phyloP scores from a whole-genome alignment of 2,329 filamentous ascomycete species.

The Nemania sp. region DNA sequence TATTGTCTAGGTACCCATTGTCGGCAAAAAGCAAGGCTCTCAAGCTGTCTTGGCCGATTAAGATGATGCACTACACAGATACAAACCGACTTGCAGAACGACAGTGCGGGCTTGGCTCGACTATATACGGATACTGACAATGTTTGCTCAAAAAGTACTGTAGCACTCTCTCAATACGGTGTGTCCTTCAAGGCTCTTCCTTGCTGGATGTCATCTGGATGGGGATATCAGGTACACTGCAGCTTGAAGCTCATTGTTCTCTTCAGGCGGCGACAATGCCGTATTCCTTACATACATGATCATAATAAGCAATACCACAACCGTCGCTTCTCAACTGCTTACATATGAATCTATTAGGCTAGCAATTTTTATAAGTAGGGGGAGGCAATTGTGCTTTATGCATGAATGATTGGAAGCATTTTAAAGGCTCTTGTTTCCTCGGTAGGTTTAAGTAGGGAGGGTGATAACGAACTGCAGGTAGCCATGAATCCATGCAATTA shows the following conservation, averaged over 20 bases:
- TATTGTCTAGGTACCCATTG: constrained; percentile 12
- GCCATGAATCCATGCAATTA: constrained; percentile 34
- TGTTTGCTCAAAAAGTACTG: constrained; percentile 18
- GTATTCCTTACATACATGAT: no score
- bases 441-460: background rate
- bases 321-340: no score
- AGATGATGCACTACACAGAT: constrained; percentile 13
- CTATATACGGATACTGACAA: constrained; percentile 19
- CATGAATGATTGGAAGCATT: background rate
- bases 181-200: constrained; percentile 20
- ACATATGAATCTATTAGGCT: no score
- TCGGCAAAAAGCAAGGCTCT: constrained; percentile 22
- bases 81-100: constrained; percentile 36
- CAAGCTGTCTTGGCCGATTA: constrained; percentile 17
- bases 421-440: background rate
- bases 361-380: no score
- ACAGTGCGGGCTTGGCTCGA: constrained; percentile 32
- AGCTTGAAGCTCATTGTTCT: background rate
- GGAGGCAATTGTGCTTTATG: background rate
- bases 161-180: background rate
- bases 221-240: background rate
- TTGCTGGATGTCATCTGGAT: constrained; percentile 7
- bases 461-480: constrained; percentile 1
- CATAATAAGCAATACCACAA: no score
- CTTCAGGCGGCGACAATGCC: no score